phyloP scores from a whole-genome alignment of 169 alveolate species.

The Haemoproteus tartakovskyi region DNA sequence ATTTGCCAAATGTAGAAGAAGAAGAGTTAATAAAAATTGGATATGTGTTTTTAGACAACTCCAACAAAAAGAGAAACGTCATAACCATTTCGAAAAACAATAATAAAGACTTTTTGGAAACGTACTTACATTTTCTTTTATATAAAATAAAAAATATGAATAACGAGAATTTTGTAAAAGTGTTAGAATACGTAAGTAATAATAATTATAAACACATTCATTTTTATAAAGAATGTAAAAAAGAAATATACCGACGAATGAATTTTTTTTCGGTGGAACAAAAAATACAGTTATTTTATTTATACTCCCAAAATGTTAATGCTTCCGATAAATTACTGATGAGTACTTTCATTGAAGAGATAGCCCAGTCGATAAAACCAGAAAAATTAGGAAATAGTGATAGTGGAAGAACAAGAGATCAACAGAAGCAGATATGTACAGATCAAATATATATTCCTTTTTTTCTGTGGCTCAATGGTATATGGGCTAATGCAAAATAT shows the following conservation, averaged over 20 bases:
- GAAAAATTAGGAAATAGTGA: not conserved
- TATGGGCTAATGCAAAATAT: constrained; percentile 63
- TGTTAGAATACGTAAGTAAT: constrained; percentile 31
- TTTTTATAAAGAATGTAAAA: constrained; percentile 32
- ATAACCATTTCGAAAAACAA: not conserved
- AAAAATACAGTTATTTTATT: constrained; percentile 23
- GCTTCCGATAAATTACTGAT: constrained; percentile 35
- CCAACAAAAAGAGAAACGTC: constrained; percentile 16
- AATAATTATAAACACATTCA: constrained; percentile 60
- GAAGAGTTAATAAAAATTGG: constrained; percentile 28
- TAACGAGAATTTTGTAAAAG: constrained; percentile 40
- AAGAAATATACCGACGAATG: constrained; percentile 33
- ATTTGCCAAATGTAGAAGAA: constrained; percentile 18
- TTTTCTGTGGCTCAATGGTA: constrained; percentile 16
- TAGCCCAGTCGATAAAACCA: not conserved
- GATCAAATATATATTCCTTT: no score
- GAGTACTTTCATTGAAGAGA: constrained; percentile 9
- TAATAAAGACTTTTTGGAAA: constrained; percentile 39
- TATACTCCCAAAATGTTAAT: constrained; percentile 38
- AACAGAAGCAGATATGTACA: no score
- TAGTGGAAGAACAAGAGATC: not conserved
- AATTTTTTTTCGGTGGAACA: constrained; percentile 27
- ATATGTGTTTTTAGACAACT: constrained; percentile 32
- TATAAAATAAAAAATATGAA: constrained; percentile 31
- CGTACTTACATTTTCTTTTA: constrained; percentile 19